Evolutionary conservation across 1,284 basidiomycete species (phyloP), one percentile per base, ranked within the genome.

Genomic region (Trametes versicolor): DNA sequence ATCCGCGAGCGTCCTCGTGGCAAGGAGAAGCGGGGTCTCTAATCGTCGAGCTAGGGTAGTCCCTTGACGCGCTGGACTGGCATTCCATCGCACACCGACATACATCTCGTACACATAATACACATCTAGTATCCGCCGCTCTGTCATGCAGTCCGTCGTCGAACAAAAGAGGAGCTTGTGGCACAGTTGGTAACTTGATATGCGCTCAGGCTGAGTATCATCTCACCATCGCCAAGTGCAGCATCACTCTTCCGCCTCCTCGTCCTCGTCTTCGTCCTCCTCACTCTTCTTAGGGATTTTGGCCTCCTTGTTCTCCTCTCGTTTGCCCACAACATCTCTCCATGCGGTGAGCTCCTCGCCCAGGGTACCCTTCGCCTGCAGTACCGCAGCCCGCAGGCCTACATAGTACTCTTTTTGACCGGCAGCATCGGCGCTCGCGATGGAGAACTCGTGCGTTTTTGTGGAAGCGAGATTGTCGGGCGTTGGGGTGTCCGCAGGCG

Each of bases 1-100:
- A 82, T 98, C 71, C 89, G 89, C 66, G 94, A 97, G 79, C 85
- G 96, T 51, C 96, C 96, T 34, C 83, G 96, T 71, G 94, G 95
- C 58, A 90, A 90, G 76, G 92, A 94, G 75, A 94, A 91, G 78
- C 73, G 76, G 8, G 65, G 71, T 55, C 65, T 62, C 53, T 73
- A 72, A 62, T 65, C 53, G 70, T 58, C 54, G 56, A 49, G 58
- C 29, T n/a, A 25, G 19, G 36, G 37, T 49, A 36, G 47, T 7
- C 51, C 23, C 47, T n/a, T 10, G 6, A n/a, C 41, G 41, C 41
- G 19, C 17, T 39, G 52, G 58, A 23, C 32, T 9, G n/a, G 37
- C 54, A 62, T 65, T 64, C 48, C 64, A 58, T 53, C 47, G 48
- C 62, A 57, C 27, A 45, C 2, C 29, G 9, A 29, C 50, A 58